Evolutionary conservation across 495 filamentous ascomycete genomes (phyloP), one percentile per base, ranked within the genome.

Genomic region (Gamarada debralockiae): DNA sequence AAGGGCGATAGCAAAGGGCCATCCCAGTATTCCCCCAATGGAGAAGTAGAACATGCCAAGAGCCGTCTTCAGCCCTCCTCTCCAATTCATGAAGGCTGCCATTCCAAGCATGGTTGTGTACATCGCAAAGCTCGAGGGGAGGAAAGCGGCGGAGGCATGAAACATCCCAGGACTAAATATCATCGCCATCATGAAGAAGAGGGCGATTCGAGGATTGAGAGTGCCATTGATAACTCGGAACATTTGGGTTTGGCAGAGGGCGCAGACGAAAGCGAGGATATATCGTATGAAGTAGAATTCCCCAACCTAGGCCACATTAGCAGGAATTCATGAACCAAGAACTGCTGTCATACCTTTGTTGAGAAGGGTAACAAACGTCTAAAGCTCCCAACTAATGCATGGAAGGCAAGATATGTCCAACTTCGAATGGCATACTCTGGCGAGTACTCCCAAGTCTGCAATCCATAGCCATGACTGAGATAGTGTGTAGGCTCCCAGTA

Each of bases 401-500:
- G 92, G 8, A 97, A 67, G n/a, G 75, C 82, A 22, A 95, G 73
- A 65, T 99, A 99, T 25, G 89, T 77, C 95, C 95, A 99, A 71
- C 90, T 96, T 49, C 95, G 85, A 61, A 99, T 96, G 25, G 89
- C 89, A 67, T 89, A 97, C 42, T 91, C 86, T 1, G 95, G 95
- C 0, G 92, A 96, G 70, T 97, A 99, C 67, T 99, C 95, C 95
- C 95, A 99, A 14, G 95, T 99, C 70, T 99, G 89, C 29, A 97
- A 72, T 24, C 95, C 95, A 64, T 92, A 92, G 63, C 89, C 88
- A 74, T 96, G 90, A 53, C 81, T 83, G 24, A 99, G 79, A 66
- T 97, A 99, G 69, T 99, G 95, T 0, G 90, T 83, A 1, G 95
- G 93, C 62, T 99, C 95, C 95, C 95, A 99, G 72, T 95, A 99